Evolutionary conservation across 768 basidiomycete genomes (phyloP), one percentile per base, ranked within the genome.

Genomic region (Mrakia gelida): DNA sequence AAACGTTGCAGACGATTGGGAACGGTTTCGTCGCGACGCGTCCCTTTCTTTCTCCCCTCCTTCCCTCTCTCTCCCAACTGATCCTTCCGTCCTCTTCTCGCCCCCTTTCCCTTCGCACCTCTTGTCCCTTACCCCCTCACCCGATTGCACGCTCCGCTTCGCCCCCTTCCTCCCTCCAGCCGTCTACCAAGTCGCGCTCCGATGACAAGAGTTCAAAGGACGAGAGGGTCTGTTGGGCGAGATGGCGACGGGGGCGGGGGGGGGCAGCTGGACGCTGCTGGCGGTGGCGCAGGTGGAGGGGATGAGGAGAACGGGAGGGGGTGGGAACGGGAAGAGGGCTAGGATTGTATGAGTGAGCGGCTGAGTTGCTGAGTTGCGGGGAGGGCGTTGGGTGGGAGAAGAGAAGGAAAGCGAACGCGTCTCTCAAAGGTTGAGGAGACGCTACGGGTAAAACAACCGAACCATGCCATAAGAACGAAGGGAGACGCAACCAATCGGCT

Each of bases 1-100:
- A 92, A 81, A 96, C 94, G n/a, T 87, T 99, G 11, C 89, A 90
- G 82, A 99, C 98, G 85, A 95, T 98, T 71, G 96, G 98, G 87
- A 89, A 91, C 81, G 94, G 95, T 96, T 59, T 74, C 30, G 18
- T 15, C 73, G 18, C 30, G 15, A n/a, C 52, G n/a, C n/a, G n/a
- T n/a, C n/a, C n/a, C n/a, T n/a, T 6, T 28, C 15, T 52, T 18
- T 54, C 26, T 28, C 28, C 56, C 45, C 49, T 28, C 18, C 16
- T 59, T 9, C 18, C n/a, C n/a, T n/a, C 43, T 26, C 23, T 52
- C n/a, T n/a, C 30, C 49, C n/a, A n/a, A n/a, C n/a, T n/a, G 38
- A 38, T 8, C 38, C 18, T 52, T 13, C 9, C n/a, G n/a, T n/a
- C n/a, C n/a, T n/a, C n/a, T n/a, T n/a, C n/a, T n/a, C n/a, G n/a